Evolutionary conservation across 306 rosid genomes (phyloP), one percentile per base, ranked within the genome.

Genomic region (Citrullus amarus): DNA sequence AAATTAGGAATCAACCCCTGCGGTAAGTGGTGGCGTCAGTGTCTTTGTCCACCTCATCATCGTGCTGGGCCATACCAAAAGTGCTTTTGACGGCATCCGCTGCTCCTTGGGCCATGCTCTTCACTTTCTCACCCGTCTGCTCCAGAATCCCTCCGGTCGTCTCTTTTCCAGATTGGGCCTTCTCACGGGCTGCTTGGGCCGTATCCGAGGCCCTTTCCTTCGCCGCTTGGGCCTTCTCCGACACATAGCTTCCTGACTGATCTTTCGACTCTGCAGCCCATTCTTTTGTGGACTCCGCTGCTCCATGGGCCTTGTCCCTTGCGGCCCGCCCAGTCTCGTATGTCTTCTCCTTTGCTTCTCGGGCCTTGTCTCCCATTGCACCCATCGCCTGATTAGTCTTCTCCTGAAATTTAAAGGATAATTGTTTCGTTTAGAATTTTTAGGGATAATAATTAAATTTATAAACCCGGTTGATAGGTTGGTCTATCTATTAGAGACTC

Each of bases 91-190:
- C 86, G 0, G 91, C 86, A 1, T 89, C 89, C 4, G 91, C 60
- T 2, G 88, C 92, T 20, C 87, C 83, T 16, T 84, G 86, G 0
- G 94, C 91, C 89, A 83, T 65, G 4, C 77, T 69, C 85, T 73
- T 91, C 63, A 93, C 79, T 59, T 83, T 85, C 32, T 88, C 94
- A n/a, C 94, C 92, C 0, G 93, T 87, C 55, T 85, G 85, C 54
- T 88, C 86, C 2, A 92, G 12, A 0, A 86, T 36, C 75, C 92
- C 91, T 2, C 81, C 68, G 1, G 83, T 71, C 41, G 80, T 80
- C 28, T 79, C 88, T 48, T 84, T 83, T 1, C 84, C 86, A 1
- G 79, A 4, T 18, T 89, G 81, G 79, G 85, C 77, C 6, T 80
- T 57, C 53, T 83, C 86, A 41, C 73, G 81, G 0, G 84, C 78